Conservation (phyloP, 805 yeast genomes). For the Suhomyces kilbournensis region DNA sequence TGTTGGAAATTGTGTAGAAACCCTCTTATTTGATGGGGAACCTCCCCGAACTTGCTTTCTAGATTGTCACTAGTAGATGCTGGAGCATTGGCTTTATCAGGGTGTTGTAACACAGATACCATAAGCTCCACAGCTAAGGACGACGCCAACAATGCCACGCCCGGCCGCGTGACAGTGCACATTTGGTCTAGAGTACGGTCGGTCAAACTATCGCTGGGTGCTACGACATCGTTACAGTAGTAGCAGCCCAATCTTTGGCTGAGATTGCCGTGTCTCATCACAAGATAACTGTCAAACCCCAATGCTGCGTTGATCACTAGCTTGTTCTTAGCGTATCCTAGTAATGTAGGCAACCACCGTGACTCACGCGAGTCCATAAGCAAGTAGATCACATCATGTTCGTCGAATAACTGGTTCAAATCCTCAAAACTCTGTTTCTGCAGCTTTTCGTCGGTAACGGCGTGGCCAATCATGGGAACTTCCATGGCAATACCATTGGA, state of each 20-base stretch:
- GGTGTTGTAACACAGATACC: slow-evolving; percentile 71
- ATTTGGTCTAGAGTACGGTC: slow-evolving; percentile 93
- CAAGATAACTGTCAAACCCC: slow-evolving; percentile 91
- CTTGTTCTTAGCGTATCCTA: slow-evolving; percentile 65
- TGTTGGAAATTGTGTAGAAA: slow-evolving; percentile 66
- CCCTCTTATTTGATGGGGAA: slow-evolving; percentile 92
- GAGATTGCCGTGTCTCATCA: slow-evolving; percentile 82
- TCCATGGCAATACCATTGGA: slow-evolving; percentile 63
- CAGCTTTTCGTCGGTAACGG: slow-evolving; percentile 53
- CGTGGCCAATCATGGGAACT: slow-evolving; percentile 97
- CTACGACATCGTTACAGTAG: slow-evolving; percentile 93
- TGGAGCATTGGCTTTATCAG: slow-evolving; percentile 45
- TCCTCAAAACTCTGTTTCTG: slow-evolving; percentile 50
- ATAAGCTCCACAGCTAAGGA: slow-evolving; percentile 82
- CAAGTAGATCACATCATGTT: slow-evolving; percentile 75
- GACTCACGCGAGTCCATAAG: slow-evolving; percentile 94
- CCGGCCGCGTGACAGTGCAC: slow-evolving; percentile 98
- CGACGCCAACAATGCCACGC: slow-evolving; percentile 86
- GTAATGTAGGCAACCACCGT: slow-evolving; percentile 93
- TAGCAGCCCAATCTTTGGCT: slow-evolving; percentile 70
- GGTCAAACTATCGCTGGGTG: slow-evolving; percentile 84
- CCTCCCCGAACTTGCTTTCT: slow-evolving; percentile 50
- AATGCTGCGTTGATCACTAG: slow-evolving; percentile 87
- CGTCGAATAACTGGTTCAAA: slow-evolving; percentile 51
- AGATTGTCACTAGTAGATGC: slow-evolving; percentile 29